phyloP scores from a whole-genome alignment of 169 alveolate species.

The Cystoisospora suis region DNA sequence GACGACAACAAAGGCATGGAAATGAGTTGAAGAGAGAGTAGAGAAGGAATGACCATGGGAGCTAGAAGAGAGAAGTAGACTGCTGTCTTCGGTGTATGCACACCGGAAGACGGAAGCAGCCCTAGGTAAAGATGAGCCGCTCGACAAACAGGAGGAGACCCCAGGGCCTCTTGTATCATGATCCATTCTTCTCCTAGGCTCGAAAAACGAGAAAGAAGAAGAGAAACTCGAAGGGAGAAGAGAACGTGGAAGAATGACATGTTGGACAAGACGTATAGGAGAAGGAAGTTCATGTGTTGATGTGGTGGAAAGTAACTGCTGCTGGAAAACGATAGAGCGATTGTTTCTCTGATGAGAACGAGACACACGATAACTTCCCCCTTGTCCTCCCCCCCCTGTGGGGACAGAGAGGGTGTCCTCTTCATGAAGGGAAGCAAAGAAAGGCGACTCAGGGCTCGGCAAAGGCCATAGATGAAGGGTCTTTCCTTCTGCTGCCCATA shows the following conservation, averaged over 20 bases:
- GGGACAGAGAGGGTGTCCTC: background rate
- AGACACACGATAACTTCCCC: background rate
- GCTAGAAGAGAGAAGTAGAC: too few species aligned
- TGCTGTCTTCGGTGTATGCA: too few species aligned
- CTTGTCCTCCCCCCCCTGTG: background rate
- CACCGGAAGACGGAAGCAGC: too few species aligned
- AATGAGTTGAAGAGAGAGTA: too few species aligned
- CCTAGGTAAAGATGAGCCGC: too few species aligned
- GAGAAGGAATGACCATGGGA: too few species aligned
- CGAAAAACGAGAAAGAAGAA: background rate
- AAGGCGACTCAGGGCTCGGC: too few species aligned
- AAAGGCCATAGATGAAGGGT: background rate
- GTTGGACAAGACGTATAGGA: background rate
- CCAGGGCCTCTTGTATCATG: too few species aligned
- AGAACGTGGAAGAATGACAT: background rate
- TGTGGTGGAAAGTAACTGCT: background rate
- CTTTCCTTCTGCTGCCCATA: conserved; percentile 2
- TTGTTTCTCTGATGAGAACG: background rate
- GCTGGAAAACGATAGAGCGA: background rate
- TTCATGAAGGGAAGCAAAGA: too few species aligned
- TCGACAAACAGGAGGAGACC: too few species aligned
- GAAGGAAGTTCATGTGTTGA: background rate
- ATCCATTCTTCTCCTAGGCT: too few species aligned
- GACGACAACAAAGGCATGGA: conserved; percentile 13
- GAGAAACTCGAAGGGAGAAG: background rate